A percentile compares a stretch with the other conserved stretches of the same genome.
Evolutionary conservation across 768 basidiomycete species (phyloP).

Genomic region (Lactifluus subvellereus): DNA sequence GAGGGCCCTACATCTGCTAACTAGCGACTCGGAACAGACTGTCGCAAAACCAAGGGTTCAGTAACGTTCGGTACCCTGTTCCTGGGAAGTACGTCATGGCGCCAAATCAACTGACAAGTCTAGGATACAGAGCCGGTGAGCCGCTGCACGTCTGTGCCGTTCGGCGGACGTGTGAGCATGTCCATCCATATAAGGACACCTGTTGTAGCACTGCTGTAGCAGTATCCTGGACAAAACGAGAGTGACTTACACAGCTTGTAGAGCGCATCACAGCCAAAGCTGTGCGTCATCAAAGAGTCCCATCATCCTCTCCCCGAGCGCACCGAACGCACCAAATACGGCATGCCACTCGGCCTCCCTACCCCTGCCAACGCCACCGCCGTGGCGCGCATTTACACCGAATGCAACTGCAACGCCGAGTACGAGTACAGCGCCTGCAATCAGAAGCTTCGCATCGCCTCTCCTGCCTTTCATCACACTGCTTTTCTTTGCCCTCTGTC

Average conservation of each 20-base stretch:
- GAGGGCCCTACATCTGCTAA: not conserved
- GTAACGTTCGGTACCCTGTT: not conserved
- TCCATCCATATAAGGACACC: not conserved
- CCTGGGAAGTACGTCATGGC: not conserved
- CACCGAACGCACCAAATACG: constrained; percentile 8
- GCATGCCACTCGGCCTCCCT: not conserved
- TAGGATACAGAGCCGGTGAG: not conserved
- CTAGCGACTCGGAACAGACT: not conserved
- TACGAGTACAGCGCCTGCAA: constrained; percentile 62
- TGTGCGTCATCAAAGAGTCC: constrained; percentile 4
- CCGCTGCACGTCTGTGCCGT: not conserved
- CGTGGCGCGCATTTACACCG: constrained; percentile 14
- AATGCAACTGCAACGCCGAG: constrained; percentile 68
- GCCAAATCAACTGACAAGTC: not conserved
- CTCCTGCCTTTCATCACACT: not conserved
- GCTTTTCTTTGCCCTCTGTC: constrained; percentile 24
- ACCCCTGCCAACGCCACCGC: constrained; percentile 5
- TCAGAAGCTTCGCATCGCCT: constrained; percentile 34
- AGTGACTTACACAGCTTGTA: not conserved
- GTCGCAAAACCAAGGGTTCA: not conserved
- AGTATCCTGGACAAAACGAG: not conserved
- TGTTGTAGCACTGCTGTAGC: not conserved
- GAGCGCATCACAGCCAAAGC: constrained; percentile 3
- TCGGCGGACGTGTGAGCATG: not conserved
- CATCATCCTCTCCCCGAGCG: constrained; percentile 15